Evolutionary conservation across 1,284 basidiomycete genomes (phyloP), one percentile per base, ranked within the genome.

Genomic region (Laetiporus sulphureus): DNA sequence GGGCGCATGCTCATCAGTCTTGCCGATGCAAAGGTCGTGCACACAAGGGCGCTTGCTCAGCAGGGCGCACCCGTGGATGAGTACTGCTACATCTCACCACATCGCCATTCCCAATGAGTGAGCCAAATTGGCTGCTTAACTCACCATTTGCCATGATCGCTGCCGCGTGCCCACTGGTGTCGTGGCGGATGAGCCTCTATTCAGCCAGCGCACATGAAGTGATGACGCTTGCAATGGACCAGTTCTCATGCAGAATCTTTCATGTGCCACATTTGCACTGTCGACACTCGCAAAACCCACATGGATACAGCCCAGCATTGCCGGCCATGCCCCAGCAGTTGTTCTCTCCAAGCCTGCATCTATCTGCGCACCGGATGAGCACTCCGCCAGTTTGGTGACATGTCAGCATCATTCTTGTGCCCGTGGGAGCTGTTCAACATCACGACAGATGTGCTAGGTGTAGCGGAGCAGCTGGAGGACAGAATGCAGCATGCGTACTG

Each of bases 231-330:
- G 79, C 79, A 7, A 74, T 77, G 64, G 79, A 82, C 55, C 79
- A 81, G 49, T 79, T 82, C 54, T 72, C 72, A 6, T 64, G 79
- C 20, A 79, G 78, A 3, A 79, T 82, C 46, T 75, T 83, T 54
- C 74, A 79, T 56, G 80, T 82, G 79, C 79, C 79, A 2, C 78
- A 77, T 50, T 67, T 68, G 2, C 61, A 66, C 30, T 65, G n/a
- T n/a, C n/a, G n/a, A n/a, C n/a, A n/a, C n/a, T n/a, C n/a, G n/a
- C n/a, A n/a, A n/a, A n/a, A 66, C 44, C 43, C 53, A 19, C 44
- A 50, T 15, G 36, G 50, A 19, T 52, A 58, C 49, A 57, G 57
- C 41, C 55, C 57, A 13, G 22, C 39, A 18, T 47, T 49, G 22
- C 34, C 21, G 5, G 18, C 15, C 19, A 20, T 20, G 19, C 34